These are phyloP conservation scores for Poa annua DNA, from an alignment of 176 grass and related monocot genomes.

Conservation along the genomic window DNA sequence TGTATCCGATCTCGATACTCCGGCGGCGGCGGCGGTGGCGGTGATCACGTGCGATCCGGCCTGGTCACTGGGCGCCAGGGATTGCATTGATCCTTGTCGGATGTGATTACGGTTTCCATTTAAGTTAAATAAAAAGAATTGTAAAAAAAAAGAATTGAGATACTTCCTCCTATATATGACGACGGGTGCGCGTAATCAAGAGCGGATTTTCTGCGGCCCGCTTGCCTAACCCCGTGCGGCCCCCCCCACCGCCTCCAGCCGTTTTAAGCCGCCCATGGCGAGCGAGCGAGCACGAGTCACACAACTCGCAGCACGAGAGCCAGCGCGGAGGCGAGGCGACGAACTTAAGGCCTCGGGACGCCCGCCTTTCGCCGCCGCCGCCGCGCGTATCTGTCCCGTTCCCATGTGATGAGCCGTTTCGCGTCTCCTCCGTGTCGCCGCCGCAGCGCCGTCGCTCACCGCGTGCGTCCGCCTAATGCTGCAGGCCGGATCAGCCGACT, in stretches of 20 bases:
- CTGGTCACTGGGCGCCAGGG: too few species aligned
- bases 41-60: too few species aligned
- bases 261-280: not conserved
- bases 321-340: not conserved
- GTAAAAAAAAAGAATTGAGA: too few species aligned
- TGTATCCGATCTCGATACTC: too few species aligned
- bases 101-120: too few species aligned
- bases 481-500: conserved; percentile 6
- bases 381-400: not conserved
- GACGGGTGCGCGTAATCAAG: not conserved
- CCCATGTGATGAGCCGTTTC: not conserved
- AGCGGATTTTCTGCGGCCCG: conserved; percentile 18
- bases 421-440: not conserved
- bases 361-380: not conserved
- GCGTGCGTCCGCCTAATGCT: conserved; percentile 45
- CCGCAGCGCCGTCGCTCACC: conserved; percentile 39
- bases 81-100: too few species aligned
- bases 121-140: too few species aligned
- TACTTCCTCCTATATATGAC: not conserved
- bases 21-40: too few species aligned
- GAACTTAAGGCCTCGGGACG: conserved; percentile 24
- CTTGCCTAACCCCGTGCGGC: not conserved
- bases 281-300: not conserved
- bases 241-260: not conserved
- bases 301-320: not conserved